Evolutionary conservation across 2,329 filamentous ascomycete genomes (phyloP).

Genomic region (Fusarium poae): DNA sequence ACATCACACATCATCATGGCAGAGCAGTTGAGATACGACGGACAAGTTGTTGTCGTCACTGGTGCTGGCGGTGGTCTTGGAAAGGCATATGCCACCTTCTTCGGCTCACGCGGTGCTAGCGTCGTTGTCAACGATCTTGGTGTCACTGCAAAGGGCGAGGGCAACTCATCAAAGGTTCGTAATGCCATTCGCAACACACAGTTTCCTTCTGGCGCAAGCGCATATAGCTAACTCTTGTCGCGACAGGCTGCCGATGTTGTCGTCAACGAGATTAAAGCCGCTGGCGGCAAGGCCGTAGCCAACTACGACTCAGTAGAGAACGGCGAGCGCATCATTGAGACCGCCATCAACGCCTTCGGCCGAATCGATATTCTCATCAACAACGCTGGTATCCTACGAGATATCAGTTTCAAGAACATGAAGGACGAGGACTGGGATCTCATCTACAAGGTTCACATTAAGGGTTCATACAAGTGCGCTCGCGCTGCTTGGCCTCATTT

Average conservation of each 20-base stretch:
- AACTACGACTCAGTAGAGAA: slow-evolving; percentile 97
- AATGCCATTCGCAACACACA: not conserved
- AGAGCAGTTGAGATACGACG: slow-evolving; percentile 81
- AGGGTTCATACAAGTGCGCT: slow-evolving; percentile 94
- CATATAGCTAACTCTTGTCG: slow-evolving; percentile 42
- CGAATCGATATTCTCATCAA: slow-evolving; percentile 96
- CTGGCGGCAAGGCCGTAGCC: slow-evolving; percentile 94
- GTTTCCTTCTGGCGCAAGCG: slow-evolving; percentile 8
- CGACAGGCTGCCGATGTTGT: slow-evolving; percentile 82
- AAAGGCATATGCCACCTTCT: slow-evolving; percentile 89
- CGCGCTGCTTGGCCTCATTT: slow-evolving; percentile 97
- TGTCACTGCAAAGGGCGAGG: slow-evolving; percentile 92
- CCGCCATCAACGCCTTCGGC: slow-evolving; percentile 82
- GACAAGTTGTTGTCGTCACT: slow-evolving; percentile 86
- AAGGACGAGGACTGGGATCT: slow-evolving; percentile 97
- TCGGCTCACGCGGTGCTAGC: slow-evolving; percentile 89
- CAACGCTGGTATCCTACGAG: slow-evolving; percentile 95
- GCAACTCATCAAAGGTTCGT: slow-evolving; percentile 83
- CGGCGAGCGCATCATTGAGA: slow-evolving; percentile 94
- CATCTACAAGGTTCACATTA: slow-evolving; percentile 91
- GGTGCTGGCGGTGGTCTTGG: slow-evolving; percentile 84
- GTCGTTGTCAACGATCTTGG: slow-evolving; percentile 98
- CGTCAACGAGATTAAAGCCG: slow-evolving; percentile 84
- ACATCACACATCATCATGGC: slow-evolving; percentile 64
- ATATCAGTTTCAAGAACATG: slow-evolving; percentile 99